phyloP scores from a whole-genome alignment of 2,329 filamentous ascomycete genomes.

The Teratosphaeria pseudoeucalypti region DNA sequence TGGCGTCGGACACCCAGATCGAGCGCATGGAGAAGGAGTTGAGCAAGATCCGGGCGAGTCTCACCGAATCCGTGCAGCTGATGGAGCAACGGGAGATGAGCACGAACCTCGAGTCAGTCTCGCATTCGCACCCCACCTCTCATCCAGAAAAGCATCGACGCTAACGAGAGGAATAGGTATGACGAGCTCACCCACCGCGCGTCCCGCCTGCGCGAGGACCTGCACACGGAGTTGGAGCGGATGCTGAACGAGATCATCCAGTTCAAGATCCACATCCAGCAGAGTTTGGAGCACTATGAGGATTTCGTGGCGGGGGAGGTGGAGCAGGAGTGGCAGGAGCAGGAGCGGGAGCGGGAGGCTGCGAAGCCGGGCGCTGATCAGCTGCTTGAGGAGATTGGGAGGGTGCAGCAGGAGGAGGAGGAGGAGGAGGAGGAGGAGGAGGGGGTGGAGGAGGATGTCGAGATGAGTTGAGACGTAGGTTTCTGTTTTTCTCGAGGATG shows the following conservation, averaged over 20 bases:
- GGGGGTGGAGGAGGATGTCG: neutral
- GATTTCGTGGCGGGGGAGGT: conserved; percentile 86
- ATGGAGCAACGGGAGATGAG: conserved; percentile 96
- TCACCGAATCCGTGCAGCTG: conserved; percentile 78
- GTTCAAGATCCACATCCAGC: conserved; percentile 96
- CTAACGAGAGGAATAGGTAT: conserved; percentile 46
- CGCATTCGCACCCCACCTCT: neutral
- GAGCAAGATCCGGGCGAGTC: conserved; percentile 75
- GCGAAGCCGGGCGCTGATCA: neutral
- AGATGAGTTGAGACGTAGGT: neutral
- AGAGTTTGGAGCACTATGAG: conserved; percentile 86
- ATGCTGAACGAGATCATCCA: conserved; percentile 97
- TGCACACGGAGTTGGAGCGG: conserved; percentile 93
- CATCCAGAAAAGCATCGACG: neutral
- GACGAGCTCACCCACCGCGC: conserved; percentile 83
- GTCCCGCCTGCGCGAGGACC: conserved; percentile 78
- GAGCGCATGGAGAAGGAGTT: conserved; percentile 98
- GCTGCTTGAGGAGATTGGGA: neutral
- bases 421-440: neutral
- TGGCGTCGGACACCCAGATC: conserved; percentile 83
- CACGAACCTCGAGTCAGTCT: conserved; percentile 78
- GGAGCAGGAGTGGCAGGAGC: conserved; percentile 50
- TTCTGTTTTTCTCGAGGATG: too few relatives aligned
- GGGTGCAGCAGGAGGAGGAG: neutral
- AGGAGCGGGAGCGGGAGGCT: conserved; percentile 19